phyloP scores from a whole-genome alignment of 257 asterid species.

The Verbena officinalis region DNA sequence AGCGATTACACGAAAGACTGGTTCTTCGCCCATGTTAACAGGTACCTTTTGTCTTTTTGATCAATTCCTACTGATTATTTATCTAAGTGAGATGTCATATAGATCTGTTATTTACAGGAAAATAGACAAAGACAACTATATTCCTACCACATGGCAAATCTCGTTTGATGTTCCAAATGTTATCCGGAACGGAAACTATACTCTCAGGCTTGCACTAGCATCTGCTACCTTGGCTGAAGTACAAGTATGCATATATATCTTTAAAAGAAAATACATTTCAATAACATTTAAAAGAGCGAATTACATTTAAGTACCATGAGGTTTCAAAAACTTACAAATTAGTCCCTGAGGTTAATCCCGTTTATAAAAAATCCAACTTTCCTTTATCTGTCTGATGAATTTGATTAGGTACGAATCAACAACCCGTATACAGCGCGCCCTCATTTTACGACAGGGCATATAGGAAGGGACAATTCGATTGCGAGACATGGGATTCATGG shows the following conservation, averaged over 20 bases:
- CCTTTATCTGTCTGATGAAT: too few relatives aligned
- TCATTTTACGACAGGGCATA: slow-evolving; percentile 45
- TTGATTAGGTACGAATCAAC: slow-evolving; percentile 63
- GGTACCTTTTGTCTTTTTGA: slow-evolving; percentile 28
- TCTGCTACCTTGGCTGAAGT: slow-evolving; percentile 56
- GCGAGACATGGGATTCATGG: slow-evolving; percentile 94
- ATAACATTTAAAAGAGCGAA: too few relatives aligned
- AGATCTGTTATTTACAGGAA: too few relatives aligned
- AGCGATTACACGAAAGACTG: slow-evolving; percentile 50
- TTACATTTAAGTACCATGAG: too few relatives aligned
- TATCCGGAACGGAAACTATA: slow-evolving; percentile 35
- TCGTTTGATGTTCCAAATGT: slow-evolving; percentile 45
- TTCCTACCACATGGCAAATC: slow-evolving; percentile 68
- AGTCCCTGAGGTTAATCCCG: too few relatives aligned
- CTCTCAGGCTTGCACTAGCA: slow-evolving; percentile 71
- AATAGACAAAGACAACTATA: slow-evolving; percentile 8
- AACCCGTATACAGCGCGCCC: slow-evolving; percentile 24
- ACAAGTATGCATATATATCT: slow-evolving; percentile 40
- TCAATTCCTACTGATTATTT: too few relatives aligned
- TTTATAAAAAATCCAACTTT: too few relatives aligned
- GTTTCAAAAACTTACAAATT: too few relatives aligned
- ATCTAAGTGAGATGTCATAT: too few relatives aligned
- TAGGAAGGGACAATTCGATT: slow-evolving; percentile 71
- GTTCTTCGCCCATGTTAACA: slow-evolving; percentile 62
- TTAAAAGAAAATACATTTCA: too few relatives aligned